Percentiles rank a stretch among this genome's conserved stretches.
phyloP scores from a whole-genome alignment of 164 flowering plant species.

The Kalanchoe fedtschenkoi region DNA sequence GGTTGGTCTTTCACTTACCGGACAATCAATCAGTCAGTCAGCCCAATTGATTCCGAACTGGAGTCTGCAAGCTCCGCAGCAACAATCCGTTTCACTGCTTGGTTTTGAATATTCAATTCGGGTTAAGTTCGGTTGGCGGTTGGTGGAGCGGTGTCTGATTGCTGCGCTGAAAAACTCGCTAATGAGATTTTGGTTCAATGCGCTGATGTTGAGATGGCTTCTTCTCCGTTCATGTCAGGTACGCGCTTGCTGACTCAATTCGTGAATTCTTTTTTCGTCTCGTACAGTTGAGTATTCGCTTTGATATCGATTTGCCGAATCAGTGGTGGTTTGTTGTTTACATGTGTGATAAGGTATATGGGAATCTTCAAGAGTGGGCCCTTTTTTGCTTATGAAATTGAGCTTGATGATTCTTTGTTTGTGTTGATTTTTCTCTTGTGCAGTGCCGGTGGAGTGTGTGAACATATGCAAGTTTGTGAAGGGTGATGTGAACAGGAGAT shows the following conservation, averaged over 20 bases:
- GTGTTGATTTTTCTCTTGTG: constrained; percentile 17
- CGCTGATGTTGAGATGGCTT: background rate
- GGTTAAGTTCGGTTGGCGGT: background rate
- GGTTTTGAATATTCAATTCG: background rate
- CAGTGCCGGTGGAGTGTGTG: constrained; percentile 82
- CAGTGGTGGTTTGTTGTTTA: background rate
- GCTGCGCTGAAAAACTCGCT: too few species aligned
- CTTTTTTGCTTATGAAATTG: background rate
- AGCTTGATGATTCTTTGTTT: background rate
- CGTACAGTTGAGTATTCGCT: background rate
- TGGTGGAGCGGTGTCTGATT: background rate
- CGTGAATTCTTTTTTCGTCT: background rate
- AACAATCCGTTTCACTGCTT: background rate
- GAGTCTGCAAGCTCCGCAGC: background rate
- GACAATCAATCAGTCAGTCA: background rate
- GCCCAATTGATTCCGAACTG: background rate
- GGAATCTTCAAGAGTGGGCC: background rate
- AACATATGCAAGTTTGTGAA: constrained; percentile 55
- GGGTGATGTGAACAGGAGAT: constrained; percentile 55
- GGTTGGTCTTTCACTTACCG: background rate
- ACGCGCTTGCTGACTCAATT: background rate
- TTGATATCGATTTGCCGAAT: constrained; percentile 8
- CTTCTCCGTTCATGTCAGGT: constrained; percentile 55
- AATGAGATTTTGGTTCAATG: background rate
- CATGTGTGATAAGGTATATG: background rate